Base-by-base conservation (phyloP, 495 filamentous ascomycete genomes). In the Aspergillus panamensis region DNA sequence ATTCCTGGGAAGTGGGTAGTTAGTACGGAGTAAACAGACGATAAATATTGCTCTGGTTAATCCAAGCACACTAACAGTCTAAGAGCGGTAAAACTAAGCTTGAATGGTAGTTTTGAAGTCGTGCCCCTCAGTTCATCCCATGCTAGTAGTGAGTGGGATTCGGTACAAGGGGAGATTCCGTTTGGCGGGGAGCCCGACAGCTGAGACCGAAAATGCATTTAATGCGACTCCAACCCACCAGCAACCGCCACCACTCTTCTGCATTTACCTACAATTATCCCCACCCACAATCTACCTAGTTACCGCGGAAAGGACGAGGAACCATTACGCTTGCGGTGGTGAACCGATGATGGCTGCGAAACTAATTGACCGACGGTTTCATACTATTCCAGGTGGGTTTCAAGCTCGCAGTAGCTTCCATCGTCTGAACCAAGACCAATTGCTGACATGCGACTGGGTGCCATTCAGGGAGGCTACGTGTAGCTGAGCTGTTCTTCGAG, bases 401-500 rank as follows among this genome's bases (percentile, higher is more conserved):
- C 42, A 17, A 45, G 17, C 12, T 7, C 7, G 33, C 10, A 16
- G 33, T 32, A 29, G 21, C 20, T 48, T 30, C 37, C 29, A 56
- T 25, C 7, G 30, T 35, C 35, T 12, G 5, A 17, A 10, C 42
- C 37, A 33, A 47, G 16, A 39, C 1, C 6, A 14, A 25, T 16
- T 53, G 39, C 40, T 67, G 42, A 64, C 51, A 32, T 9, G 58
- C 31, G 42, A 40, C 21, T 13, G 53, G 53, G 14, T 40, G 30
- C 13, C 57, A 20, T 39, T 7, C 57, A 91, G 91, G 91, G 32
- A 89, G 86, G 66, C 74, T 96, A 8, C 80, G 80, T 44, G 81
- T 95, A 45, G 86, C 84, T 2, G 91, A 96, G 68, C 79, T 91
- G 54, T 88, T 90, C 76, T 96, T 96, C 66, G 84, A 91, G 62